Evolutionary conservation across 495 filamentous ascomycete genomes (phyloP).

Genomic region (Melanomma pulvis-pyrius): DNA sequence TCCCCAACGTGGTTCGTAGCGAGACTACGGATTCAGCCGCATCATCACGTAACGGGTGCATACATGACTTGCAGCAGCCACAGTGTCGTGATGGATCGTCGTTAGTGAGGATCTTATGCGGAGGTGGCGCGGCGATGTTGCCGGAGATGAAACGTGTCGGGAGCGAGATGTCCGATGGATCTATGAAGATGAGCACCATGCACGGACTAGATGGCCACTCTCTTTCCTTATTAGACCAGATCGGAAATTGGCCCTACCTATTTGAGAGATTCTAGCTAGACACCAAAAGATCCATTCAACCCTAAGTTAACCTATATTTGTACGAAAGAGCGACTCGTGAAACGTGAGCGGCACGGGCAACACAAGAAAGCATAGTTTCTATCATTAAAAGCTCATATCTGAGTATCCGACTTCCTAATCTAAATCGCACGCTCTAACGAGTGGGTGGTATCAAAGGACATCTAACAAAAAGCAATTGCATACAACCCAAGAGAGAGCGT

Average conservation of each 20-base stretch:
- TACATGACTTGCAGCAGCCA: neutral
- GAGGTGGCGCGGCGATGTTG: neutral
- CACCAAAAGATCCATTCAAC: too few species aligned
- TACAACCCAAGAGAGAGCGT: neutral
- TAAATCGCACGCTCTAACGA: conserved; percentile 12
- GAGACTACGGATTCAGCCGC: neutral
- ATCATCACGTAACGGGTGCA: neutral
- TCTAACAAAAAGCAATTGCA: conserved; percentile 13
- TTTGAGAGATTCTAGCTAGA: too few species aligned
- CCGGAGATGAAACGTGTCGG: neutral
- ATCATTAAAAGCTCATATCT: neutral
- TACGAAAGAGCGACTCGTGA: too few species aligned
- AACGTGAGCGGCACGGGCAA: too few species aligned
- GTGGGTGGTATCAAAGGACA: conserved; percentile 19
- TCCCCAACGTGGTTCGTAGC: neutral
- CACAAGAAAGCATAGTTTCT: neutral
- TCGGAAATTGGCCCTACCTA: too few species aligned
- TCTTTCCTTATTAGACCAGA: too few species aligned
- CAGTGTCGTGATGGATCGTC: neutral
- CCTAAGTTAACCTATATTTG: too few species aligned
- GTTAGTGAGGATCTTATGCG: neutral
- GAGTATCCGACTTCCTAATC: neutral
- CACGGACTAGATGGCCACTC: too few species aligned
- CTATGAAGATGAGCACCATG: too few species aligned
- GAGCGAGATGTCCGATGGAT: neutral